Conservation (phyloP, 805 yeast species). For the Lipomyces sp. region DNA sequence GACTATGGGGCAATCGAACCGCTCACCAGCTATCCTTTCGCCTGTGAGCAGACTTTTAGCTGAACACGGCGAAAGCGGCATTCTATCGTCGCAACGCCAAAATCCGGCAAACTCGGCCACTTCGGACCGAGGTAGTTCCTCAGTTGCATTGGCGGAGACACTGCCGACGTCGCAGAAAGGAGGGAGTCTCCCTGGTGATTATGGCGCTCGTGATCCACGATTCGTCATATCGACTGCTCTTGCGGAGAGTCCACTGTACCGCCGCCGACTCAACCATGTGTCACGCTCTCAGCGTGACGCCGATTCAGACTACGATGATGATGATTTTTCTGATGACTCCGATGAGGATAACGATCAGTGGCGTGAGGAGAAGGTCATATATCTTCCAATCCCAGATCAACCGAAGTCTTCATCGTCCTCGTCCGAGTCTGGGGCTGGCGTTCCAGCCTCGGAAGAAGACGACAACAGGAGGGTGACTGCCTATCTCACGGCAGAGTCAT, state of each 20-base stretch:
- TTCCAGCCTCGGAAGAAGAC: no score
- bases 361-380: conserved; percentile 1
- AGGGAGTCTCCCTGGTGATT: no score
- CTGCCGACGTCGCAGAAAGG: no score
- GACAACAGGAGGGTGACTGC: conserved; percentile 70
- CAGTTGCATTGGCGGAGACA: neutral
- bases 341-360: neutral
- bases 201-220: neutral
- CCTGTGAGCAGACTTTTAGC: conserved; percentile 76
- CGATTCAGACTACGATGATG: neutral
- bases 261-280: neutral
- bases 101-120: neutral
- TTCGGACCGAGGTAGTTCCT: neutral
- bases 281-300: no score
- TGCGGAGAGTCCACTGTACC: neutral
- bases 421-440: neutral
- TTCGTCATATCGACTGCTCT: neutral
- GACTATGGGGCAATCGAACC: no score
- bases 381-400: conserved; percentile 3
- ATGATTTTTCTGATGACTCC: no score
- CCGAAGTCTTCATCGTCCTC: no score
- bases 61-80: conserved; percentile 62
- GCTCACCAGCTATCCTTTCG: no score
- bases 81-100: conserved; percentile 74
- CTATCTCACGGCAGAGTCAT: conserved; percentile 80